Base-by-base conservation (phyloP, 208 protist genomes). In the Balamuthia mandrillaris region DNA sequence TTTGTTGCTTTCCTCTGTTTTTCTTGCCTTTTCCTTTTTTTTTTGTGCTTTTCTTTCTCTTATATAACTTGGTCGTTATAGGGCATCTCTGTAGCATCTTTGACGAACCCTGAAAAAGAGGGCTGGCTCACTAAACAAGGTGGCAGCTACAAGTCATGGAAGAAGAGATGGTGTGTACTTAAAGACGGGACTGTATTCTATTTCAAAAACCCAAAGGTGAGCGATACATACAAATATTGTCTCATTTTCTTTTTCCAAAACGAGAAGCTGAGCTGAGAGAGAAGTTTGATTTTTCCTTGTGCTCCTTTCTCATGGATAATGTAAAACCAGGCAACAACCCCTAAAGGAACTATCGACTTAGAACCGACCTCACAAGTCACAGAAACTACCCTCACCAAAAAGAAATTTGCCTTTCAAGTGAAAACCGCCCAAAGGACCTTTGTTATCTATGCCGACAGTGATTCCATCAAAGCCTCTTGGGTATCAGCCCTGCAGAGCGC, bases 311-410 rank as follows among this genome's bases (percentile, higher is more conserved):
- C 47, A 2, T 45, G 1, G 47, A 14, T 12, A 18, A n/a, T 10
- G 14, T 21, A 61, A 27, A 6, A 58, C 39, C 45, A 78, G 68
- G 74, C 85, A 45, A 42, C 27, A 37, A 77, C 82, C 68, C 82
- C 87, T 33, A 89, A 72, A 44, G 87, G 87, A 42, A 66, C 84
- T 3, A 86, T 89, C 74, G 87, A 89, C 41, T 82, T 89, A 1
- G 87, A 89, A 65, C 31, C n/a, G 75, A 86, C 47, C 31, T 85
- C 79, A 39, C 58, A 79, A 41, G 68, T 86, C 37, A 72, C 75
- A 35, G 81, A 86, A 33, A 84, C 85, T 54, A 84, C 44, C 58
- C 77, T 85, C 51, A 88, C 72, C 49, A 74, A 82, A 45, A 86
- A 89, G 68, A 89, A 89, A 44, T 84, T 79, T 27, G 47, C 51